These are phyloP conservation scores for Cyclocybe aegerita DNA, from an alignment of 768 basidiomycete genomes.

Conservation along the genomic window DNA sequence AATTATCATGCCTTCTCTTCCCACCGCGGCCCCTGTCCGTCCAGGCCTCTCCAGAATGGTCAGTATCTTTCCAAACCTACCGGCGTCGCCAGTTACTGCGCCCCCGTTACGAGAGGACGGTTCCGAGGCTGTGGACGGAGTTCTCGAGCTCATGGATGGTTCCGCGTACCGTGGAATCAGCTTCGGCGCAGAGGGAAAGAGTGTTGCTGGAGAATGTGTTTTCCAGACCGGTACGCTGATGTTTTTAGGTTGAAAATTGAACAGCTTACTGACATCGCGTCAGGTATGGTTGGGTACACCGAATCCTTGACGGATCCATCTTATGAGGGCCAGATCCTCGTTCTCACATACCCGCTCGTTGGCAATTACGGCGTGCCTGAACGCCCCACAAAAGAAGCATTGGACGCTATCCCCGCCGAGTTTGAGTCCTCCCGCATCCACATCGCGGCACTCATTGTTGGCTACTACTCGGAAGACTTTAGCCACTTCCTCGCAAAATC, in stretches of 20 bases:
- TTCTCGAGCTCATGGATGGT: slow-evolving; percentile 90
- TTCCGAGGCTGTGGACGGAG: slow-evolving; percentile 47
- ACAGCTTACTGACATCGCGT: slow-evolving; percentile 13
- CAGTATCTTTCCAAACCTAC: slow-evolving; percentile 32
- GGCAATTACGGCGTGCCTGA: slow-evolving; percentile 97
- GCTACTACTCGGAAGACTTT: slow-evolving; percentile 91
- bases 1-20: slow-evolving; percentile 17
- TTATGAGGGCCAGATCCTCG: slow-evolving; percentile 96
- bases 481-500: slow-evolving; percentile 92
- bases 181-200: slow-evolving; percentile 91
- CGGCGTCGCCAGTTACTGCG: slow-evolving; percentile 36
- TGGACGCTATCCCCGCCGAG: slow-evolving; percentile 62
- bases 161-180: slow-evolving; percentile 85
- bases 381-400: slow-evolving; percentile 42
- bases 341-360: slow-evolving; percentile 94
- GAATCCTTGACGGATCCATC: slow-evolving; percentile 98
- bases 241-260: slow-evolving; percentile 2
- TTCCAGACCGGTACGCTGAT: slow-evolving; percentile 92
- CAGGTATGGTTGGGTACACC: slow-evolving; percentile 99
- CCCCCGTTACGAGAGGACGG: slow-evolving; percentile 27
- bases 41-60: slow-evolving; percentile 46
- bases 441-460: slow-evolving; percentile 86
- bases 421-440: slow-evolving; percentile 98
- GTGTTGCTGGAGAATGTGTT: slow-evolving; percentile 96
- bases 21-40: slow-evolving; percentile 38